These are phyloP conservation scores for Phaffomyces opuntiae DNA, from an alignment of 805 yeast species.

Conservation along the genomic window DNA sequence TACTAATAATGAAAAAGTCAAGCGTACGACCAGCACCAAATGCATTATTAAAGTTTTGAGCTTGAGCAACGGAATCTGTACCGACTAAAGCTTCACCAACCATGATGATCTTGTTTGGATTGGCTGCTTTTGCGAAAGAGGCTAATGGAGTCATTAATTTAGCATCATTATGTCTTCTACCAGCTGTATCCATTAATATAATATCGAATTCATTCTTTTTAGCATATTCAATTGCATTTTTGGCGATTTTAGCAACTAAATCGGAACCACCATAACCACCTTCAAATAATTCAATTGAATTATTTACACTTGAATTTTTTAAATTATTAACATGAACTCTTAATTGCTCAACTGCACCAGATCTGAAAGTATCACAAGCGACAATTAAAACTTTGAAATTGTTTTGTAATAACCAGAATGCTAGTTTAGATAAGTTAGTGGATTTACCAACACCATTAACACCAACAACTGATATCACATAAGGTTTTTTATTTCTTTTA, in stretches of 20 bases:
- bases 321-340: slow-evolving; percentile 88
- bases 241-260: slow-evolving; percentile 86
- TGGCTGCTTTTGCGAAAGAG: slow-evolving; percentile 90
- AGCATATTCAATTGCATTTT: slow-evolving; percentile 81
- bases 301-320: slow-evolving; percentile 53
- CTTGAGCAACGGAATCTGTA: slow-evolving; percentile 94
- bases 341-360: slow-evolving; percentile 98
- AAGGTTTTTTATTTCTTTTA: slow-evolving; percentile 43
- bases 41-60: slow-evolving; percentile 85
- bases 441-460: slow-evolving; percentile 98
- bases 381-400: slow-evolving; percentile 81
- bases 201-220: slow-evolving; percentile 65
- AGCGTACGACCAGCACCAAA: slow-evolving; percentile 77
- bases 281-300: slow-evolving; percentile 64
- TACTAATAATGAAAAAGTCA: slow-evolving; percentile 88
- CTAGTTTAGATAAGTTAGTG: slow-evolving; percentile 87
- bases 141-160: slow-evolving; percentile 93
- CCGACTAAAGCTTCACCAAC: slow-evolving; percentile 98
- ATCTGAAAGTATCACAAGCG: slow-evolving; percentile 96
- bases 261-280: slow-evolving; percentile 98
- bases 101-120: slow-evolving; percentile 95
- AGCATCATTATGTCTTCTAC: slow-evolving; percentile 92
- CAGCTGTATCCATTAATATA: slow-evolving; percentile 94
- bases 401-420: slow-evolving; percentile 92
- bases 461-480: slow-evolving; percentile 95